Conservation (phyloP, 768 basidiomycete species). For the Collybia mongolica region DNA sequence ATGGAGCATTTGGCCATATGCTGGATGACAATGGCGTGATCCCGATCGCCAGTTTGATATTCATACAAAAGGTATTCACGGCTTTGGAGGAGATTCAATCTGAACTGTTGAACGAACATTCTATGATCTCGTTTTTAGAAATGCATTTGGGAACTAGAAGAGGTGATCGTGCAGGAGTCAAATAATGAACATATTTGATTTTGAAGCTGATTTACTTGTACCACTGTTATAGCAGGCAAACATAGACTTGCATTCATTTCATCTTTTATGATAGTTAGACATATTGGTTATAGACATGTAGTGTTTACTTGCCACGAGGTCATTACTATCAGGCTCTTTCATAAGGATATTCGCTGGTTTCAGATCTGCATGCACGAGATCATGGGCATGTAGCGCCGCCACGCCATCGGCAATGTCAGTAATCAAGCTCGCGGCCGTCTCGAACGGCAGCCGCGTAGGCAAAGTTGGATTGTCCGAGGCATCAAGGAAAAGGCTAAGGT, state of each 20-base stretch:
- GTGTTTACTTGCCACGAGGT: neutral
- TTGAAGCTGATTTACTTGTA: neutral
- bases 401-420: constrained; percentile 5
- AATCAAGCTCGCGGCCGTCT: constrained; percentile 1
- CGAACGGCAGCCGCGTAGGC: neutral
- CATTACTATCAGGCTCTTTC: too few species aligned
- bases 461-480: neutral
- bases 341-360: constrained; percentile 4
- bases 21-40: constrained; percentile 3
- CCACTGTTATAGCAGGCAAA: too few species aligned
- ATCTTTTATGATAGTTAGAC: too few species aligned
- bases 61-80: constrained; percentile 4
- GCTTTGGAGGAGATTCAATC: constrained; percentile 3
- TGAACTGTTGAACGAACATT: neutral
- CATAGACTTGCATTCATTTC: neutral
- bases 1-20: neutral
- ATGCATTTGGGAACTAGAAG: neutral
- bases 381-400: constrained; percentile 3
- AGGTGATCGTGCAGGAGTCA: too few species aligned
- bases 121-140: neutral
- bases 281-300: neutral
- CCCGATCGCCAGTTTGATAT: constrained; percentile 3
- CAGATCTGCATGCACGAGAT: constrained; percentile 3
- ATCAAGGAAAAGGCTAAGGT: constrained; percentile 3
- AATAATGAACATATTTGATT: neutral